These are phyloP conservation scores for Coniochaeta pulveracea DNA, from an alignment of 2,329 filamentous ascomycete genomes.

Conservation along the genomic window DNA sequence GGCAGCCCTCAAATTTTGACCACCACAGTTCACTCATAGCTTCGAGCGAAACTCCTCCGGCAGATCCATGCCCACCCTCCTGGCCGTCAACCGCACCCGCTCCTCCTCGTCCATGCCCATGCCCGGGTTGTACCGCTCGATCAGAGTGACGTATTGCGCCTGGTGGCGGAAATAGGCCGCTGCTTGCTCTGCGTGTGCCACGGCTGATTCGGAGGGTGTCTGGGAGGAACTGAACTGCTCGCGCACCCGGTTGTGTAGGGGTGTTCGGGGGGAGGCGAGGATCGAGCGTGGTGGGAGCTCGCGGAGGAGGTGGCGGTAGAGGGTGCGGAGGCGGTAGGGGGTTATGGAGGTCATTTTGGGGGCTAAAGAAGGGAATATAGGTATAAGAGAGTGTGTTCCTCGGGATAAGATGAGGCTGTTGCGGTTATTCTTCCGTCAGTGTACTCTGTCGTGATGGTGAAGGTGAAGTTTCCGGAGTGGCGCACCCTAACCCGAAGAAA, in stretches of 20 bases:
- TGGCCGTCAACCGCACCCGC: slow-evolving; percentile 69
- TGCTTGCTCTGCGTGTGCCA: slow-evolving; percentile 59
- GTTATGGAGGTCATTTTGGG: slow-evolving; percentile 20
- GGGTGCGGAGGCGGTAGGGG: slow-evolving; percentile 50
- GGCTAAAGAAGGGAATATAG: background rate
- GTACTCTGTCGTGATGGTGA: no score
- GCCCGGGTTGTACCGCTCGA: slow-evolving; percentile 90
- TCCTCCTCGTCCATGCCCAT: slow-evolving; percentile 83
- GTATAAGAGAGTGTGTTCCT: no score
- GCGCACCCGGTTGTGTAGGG: slow-evolving; percentile 60
- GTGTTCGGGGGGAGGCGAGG: slow-evolving; percentile 46
- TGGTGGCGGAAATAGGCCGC: slow-evolving; percentile 77
- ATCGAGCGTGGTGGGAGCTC: slow-evolving; percentile 67
- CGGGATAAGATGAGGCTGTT: no score
- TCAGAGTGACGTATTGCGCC: slow-evolving; percentile 64
- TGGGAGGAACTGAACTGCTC: slow-evolving; percentile 37
- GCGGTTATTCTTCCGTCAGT: no score
- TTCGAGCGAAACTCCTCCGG: slow-evolving; percentile 59
- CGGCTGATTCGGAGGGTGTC: slow-evolving; percentile 14
- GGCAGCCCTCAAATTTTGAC: no score
- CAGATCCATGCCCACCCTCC: slow-evolving; percentile 83
- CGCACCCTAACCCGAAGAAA: no score
- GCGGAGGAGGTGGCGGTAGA: slow-evolving; percentile 82
- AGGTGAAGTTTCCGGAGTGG: no score
- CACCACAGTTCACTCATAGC: no score